Conservation (phyloP, 345 rosid species). For the Populus deltoides region DNA sequence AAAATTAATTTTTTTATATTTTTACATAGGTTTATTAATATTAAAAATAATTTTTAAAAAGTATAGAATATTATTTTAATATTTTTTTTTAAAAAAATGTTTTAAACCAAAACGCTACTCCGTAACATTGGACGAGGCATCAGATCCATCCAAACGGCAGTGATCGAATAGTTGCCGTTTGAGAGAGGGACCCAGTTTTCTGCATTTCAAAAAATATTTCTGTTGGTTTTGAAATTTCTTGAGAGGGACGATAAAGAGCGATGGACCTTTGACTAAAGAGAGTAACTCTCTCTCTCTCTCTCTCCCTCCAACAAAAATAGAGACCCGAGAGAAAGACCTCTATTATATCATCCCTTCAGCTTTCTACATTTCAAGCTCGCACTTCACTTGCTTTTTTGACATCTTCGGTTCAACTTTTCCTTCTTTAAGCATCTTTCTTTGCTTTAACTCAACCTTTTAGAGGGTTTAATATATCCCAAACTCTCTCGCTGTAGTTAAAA, state of each 20-base stretch:
- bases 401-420: slow-evolving; percentile 21
- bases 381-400: slow-evolving; percentile 15
- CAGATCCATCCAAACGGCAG: not conserved
- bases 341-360: not conserved
- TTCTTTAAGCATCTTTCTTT: slow-evolving; percentile 24
- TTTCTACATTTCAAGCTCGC: slow-evolving; percentile 3
- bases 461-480: not conserved
- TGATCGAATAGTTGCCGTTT: slow-evolving; percentile 26
- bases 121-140: not conserved
- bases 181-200: slow-evolving; percentile 36
- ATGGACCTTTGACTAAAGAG: slow-evolving; percentile 36
- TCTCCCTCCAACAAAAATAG: not conserved
- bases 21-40: too few relatives aligned
- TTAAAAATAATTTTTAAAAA: too few relatives aligned
- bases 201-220: slow-evolving; percentile 35
- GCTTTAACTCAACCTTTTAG: not conserved
- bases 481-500: slow-evolving; percentile 10
- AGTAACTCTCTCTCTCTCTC: slow-evolving; percentile 17
- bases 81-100: too few relatives aligned
- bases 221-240: slow-evolving; percentile 43
- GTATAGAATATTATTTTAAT: too few relatives aligned
- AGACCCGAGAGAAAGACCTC: not conserved
- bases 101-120: too few relatives aligned
- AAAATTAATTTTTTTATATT: too few relatives aligned
- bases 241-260: slow-evolving; percentile 53